A percentile compares a stretch with the other conserved stretches of the same genome.
Evolutionary conservation across 495 filamentous ascomycete genomes (phyloP).

Genomic region (Neurospora sp.): DNA sequence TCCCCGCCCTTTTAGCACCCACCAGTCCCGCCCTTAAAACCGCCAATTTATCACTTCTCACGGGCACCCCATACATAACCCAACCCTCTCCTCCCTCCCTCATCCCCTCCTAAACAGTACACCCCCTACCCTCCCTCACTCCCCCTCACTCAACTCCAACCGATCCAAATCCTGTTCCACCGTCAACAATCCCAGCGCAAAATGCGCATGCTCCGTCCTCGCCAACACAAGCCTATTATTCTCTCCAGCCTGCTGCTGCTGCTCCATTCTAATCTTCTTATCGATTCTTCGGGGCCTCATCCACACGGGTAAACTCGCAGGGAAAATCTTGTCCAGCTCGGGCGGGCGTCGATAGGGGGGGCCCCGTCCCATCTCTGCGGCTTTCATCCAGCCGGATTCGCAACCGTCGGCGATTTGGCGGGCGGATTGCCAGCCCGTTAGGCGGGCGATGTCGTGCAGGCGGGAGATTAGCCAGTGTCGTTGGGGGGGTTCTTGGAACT

Average conservation of each 20-base stretch:
- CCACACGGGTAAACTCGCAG: conserved; percentile 25
- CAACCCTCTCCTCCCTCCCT: too few relatives aligned
- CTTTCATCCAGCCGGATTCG: conserved; percentile 70
- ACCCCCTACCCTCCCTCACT: neutral
- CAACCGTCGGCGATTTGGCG: conserved; percentile 71
- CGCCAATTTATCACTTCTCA: too few relatives aligned
- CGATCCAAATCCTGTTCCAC: conserved; percentile 42
- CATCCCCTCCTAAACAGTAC: too few relatives aligned
- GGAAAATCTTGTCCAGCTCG: conserved; percentile 20
- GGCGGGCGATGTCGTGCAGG: conserved; percentile 60
- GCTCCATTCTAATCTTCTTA: conserved; percentile 22
- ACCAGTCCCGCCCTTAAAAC: too few relatives aligned
- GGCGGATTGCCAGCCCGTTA: conserved; percentile 82
- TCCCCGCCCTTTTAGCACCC: too few relatives aligned
- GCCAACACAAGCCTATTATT: conserved; percentile 32
- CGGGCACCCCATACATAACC: too few relatives aligned
- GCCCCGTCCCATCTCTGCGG: conserved; percentile 59
- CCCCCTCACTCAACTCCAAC: conserved; percentile 27
- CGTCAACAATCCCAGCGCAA: conserved; percentile 42
- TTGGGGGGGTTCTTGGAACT: conserved; percentile 45
- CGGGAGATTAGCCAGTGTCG: conserved; percentile 65
- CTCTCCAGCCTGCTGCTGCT: conserved; percentile 20
- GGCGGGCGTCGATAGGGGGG: conserved; percentile 57
- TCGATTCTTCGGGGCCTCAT: conserved; percentile 32
- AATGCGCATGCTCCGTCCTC: conserved; percentile 40